Evolutionary conservation across 768 basidiomycete genomes (phyloP).

Genomic region (Mycena olivaceomarginata): DNA sequence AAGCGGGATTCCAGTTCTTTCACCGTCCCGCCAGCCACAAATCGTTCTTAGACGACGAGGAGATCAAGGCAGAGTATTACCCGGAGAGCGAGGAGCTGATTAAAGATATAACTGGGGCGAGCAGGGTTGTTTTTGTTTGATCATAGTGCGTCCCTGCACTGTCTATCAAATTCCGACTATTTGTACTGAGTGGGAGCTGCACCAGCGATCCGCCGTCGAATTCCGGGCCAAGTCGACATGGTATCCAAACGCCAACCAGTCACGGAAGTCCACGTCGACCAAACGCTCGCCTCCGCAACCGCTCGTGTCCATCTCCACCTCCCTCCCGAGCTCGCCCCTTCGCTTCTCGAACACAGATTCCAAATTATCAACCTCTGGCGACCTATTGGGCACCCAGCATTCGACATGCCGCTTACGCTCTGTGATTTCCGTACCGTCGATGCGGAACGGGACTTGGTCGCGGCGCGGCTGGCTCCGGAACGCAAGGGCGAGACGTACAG

Average conservation of each 20-base stretch:
- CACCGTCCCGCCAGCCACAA: constrained; percentile 48
- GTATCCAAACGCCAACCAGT: constrained; percentile 53
- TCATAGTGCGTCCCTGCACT: constrained; percentile 54
- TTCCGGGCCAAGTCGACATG: constrained; percentile 49
- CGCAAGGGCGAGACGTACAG: constrained; percentile 61
- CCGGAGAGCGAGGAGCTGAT: constrained; percentile 60
- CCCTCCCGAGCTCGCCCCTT: constrained; percentile 57
- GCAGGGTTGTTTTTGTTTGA: constrained; percentile 62
- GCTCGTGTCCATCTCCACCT: constrained; percentile 62
- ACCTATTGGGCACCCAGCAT: constrained; percentile 61
- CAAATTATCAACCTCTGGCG: constrained; percentile 71
- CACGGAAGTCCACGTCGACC: constrained; percentile 60
- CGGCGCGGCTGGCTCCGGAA: constrained; percentile 57
- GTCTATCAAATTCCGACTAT: constrained; percentile 12
- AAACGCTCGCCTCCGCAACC: constrained; percentile 57
- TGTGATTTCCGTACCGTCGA: constrained; percentile 64
- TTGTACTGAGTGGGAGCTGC: constrained; percentile 20
- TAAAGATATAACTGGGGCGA: constrained; percentile 62
- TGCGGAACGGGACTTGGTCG: constrained; percentile 53
- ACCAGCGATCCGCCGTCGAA: constrained; percentile 53
- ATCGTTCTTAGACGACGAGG: constrained; percentile 57
- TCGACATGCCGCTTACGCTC: constrained; percentile 62
- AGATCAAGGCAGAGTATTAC: constrained; percentile 61
- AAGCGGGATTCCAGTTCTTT: constrained; percentile 59
- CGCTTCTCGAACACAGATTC: constrained; percentile 61